Evolutionary conservation across 2,329 filamentous ascomycete genomes (phyloP), one percentile per base, ranked within the genome.

Genomic region (Apiospora rasikravindrae): DNA sequence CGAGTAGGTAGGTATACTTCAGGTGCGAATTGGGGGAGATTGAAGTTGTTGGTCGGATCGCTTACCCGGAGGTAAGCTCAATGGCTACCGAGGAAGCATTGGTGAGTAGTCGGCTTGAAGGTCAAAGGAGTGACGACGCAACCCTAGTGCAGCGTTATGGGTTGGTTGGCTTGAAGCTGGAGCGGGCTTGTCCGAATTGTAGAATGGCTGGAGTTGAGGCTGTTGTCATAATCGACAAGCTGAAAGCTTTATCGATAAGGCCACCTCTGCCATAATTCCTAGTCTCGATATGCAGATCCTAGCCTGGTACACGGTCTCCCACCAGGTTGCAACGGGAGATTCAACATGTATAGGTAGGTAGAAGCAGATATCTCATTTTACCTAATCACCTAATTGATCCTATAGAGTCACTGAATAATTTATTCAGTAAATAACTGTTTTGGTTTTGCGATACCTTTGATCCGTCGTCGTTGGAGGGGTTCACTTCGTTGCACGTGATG

Each of bases 61-160:
- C 68, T 69, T 51, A 69, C 68, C 68, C 68, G 68, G 68, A 57
- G 68, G 68, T 57, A 53, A 69, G 68, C 68, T 42, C 37, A 40
- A 40, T 22, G 40, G 45, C 49, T 69, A 69, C 68, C 68, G 47
- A n/a, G 68, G 33, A 69, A 53, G 47, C 68, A 69, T 69, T 53
- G 47, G 47, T 42, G 57, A 14, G 1, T n/a, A n/a, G 3, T 24
- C 8, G 33, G 4, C 2, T 64, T 64, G 57, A 11, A 4, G n/a
- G 11, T 64, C 10, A 40, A 64, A 40, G 13, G 57, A 40, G 57
- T 14, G 57, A 64, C 57, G 57, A 22, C 33, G 33, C 57, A 40
- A 40, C 57, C 33, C 57, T n/a, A 11, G 19, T 64, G 57, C 33
- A 14, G 33, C 33, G 29, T 14, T 40, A 24, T 24, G 57, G 33